Evolutionary conservation across 257 asterid genomes (phyloP).

Genomic region (Gardenia jasminoides): DNA sequence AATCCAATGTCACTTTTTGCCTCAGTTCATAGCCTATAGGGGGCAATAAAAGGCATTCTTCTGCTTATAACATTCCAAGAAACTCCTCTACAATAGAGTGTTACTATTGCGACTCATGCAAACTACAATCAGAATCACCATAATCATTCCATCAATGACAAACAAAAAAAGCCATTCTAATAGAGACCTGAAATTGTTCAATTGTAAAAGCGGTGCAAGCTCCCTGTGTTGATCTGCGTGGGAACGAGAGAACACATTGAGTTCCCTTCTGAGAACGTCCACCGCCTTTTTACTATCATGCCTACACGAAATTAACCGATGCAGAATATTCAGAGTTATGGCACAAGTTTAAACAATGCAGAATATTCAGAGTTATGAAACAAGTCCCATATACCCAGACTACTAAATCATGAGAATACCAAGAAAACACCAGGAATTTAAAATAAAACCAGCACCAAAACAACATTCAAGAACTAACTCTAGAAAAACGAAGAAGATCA

Average conservation of each 20-base stretch:
- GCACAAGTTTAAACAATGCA: neutral
- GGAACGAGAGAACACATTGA: conserved; percentile 40
- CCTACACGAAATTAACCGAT: conserved; percentile 25
- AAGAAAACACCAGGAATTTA: neutral
- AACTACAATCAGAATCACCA: neutral
- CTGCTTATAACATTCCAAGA: too few relatives aligned
- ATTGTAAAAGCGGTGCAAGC: conserved; percentile 41
- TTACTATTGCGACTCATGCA: neutral
- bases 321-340: neutral
- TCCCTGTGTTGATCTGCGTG: conserved; percentile 45
- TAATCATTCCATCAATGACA: conserved; percentile 20
- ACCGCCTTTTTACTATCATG: conserved; percentile 47
- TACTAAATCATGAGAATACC: neutral
- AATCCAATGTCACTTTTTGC: too few relatives aligned
- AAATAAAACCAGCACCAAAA: neutral
- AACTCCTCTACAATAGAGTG: neutral
- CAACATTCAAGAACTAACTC: too few relatives aligned
- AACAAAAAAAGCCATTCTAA: neutral
- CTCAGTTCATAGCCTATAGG: too few relatives aligned
- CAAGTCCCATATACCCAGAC: too few relatives aligned
- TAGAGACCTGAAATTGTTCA: conserved; percentile 46
- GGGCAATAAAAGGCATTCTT: neutral
- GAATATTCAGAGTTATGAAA: neutral
- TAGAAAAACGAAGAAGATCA: neutral
- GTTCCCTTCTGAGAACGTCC: conserved; percentile 51